Evolutionary conservation across 352 stramenopile genomes (phyloP).

Genomic region (Chrysophaeum taylorii): DNA sequence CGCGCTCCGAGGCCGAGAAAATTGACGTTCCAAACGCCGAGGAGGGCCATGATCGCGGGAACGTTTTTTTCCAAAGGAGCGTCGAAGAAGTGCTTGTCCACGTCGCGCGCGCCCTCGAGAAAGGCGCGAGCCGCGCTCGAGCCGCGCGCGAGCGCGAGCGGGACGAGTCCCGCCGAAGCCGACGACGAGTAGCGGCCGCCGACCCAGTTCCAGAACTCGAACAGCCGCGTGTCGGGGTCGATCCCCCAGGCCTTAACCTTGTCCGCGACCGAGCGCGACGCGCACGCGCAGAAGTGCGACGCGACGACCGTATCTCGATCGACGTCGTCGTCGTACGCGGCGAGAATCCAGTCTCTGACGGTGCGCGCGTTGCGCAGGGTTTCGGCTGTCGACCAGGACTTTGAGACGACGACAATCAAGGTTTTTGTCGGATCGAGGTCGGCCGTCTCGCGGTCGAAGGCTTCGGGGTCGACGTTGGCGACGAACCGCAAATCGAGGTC

Average conservation of each 20-base stretch:
- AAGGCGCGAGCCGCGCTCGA: slow-evolving; percentile 44
- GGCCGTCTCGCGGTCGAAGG: slow-evolving; percentile 81
- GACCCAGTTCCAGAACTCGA: slow-evolving; percentile 99
- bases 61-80: slow-evolving; percentile 81
- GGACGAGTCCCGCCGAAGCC: slow-evolving; percentile 76
- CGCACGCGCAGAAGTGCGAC: slow-evolving; percentile 83
- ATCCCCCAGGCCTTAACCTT: slow-evolving; percentile 83
- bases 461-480: slow-evolving; percentile 94
- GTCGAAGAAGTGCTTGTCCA: slow-evolving; percentile 85
- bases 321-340: slow-evolving; percentile 60
- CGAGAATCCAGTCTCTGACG: slow-evolving; percentile 90
- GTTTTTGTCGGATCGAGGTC: slow-evolving; percentile 91
- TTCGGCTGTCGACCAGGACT: slow-evolving; percentile 97
- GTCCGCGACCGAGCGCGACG: slow-evolving; percentile 43
- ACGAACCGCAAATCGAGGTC: slow-evolving; percentile 69
- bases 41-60: slow-evolving; percentile 88
- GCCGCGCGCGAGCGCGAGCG: slow-evolving; percentile 89
- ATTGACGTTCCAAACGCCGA: slow-evolving; percentile 96
- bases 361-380: slow-evolving; percentile 97
- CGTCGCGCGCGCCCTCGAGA: slow-evolving; percentile 67
- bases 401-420: slow-evolving; percentile 94
- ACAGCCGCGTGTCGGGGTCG: slow-evolving; percentile 84
- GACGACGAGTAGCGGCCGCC: slow-evolving; percentile 79
- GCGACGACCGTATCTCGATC: slow-evolving; percentile 67
- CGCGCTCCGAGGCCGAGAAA: slow-evolving; percentile 71